These are phyloP conservation scores for Vanrija humicola DNA, from an alignment of 1,284 basidiomycete species.

Conservation along the genomic window DNA sequence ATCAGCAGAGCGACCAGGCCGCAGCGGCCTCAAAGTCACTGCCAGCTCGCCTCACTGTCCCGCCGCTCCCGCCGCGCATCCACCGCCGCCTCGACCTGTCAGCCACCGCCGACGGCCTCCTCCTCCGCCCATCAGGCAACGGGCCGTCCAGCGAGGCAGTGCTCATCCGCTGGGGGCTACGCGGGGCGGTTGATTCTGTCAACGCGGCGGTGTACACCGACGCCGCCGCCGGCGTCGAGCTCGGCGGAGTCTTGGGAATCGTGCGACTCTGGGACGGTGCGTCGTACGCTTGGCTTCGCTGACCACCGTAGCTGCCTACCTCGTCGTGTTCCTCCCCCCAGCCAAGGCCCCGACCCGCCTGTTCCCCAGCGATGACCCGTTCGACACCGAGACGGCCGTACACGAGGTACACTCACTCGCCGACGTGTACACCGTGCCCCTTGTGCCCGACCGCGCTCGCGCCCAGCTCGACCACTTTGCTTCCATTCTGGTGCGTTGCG, in stretches of 20 bases:
- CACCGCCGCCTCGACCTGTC: constrained; percentile 33
- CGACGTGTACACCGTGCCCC: constrained; percentile 40
- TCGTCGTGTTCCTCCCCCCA: constrained; percentile 43
- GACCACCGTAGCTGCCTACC: constrained; percentile 37
- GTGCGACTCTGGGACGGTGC: constrained; percentile 47
- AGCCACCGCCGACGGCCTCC: constrained; percentile 26
- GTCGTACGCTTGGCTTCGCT: constrained; percentile 10
- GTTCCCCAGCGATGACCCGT: constrained; percentile 25
- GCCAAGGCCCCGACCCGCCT: constrained; percentile 21
- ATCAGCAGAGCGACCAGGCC: too few relatives aligned
- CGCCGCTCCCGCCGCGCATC: constrained; percentile 40
- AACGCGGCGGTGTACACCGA: constrained; percentile 8
- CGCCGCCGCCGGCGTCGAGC: constrained; percentile 22
- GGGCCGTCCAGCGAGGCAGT: constrained; percentile 21
- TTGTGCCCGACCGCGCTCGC: constrained; percentile 24
- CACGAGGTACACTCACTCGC: constrained; percentile 34
- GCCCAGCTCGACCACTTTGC: constrained; percentile 19
- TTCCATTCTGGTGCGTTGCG: constrained; percentile 21
- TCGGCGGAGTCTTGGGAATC: constrained; percentile 46
- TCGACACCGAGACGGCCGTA: constrained; percentile 3
- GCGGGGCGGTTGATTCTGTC: constrained; percentile 32
- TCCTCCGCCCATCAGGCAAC: constrained; percentile 12
- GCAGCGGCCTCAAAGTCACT: constrained; percentile 9
- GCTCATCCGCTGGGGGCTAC: constrained; percentile 39
- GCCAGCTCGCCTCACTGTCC: constrained; percentile 40